Conservation (phyloP, 768 basidiomycete genomes). For the Suillus lakei region DNA sequence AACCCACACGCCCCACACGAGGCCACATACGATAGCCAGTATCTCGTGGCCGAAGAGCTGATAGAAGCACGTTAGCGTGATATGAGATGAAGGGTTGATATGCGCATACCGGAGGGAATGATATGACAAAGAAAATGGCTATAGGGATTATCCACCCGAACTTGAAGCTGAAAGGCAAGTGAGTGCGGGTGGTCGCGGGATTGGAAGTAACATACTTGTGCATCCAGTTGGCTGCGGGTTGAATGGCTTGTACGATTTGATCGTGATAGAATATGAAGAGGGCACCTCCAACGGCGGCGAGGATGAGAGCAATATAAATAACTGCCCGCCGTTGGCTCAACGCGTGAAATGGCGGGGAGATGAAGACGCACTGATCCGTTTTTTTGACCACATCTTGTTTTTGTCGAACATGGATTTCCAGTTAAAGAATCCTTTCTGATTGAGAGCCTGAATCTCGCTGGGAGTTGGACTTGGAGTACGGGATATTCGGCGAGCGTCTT, state of each 20-base stretch:
- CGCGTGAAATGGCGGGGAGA: too few relatives aligned
- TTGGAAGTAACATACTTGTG: constrained; percentile 34
- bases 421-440: constrained; percentile 46
- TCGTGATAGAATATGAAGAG: constrained; percentile 68
- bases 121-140: constrained; percentile 79
- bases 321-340: constrained; percentile 22
- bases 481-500: constrained; percentile 19
- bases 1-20: constrained; percentile 88
- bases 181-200: neutral
- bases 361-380: constrained; percentile 56
- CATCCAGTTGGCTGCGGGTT: constrained; percentile 52
- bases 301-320: constrained; percentile 53
- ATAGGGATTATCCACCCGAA: constrained; percentile 82
- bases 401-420: constrained; percentile 47
- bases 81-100: neutral
- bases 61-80: neutral
- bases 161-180: constrained; percentile 42
- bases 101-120: constrained; percentile 79
- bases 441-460: constrained; percentile 55
- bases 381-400: constrained; percentile 58
- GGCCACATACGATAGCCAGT: constrained; percentile 82
- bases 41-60: constrained; percentile 94
- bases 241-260: constrained; percentile 54
- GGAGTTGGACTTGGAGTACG: constrained; percentile 71
- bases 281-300: constrained; percentile 52